Base-by-base conservation (phyloP, 192 early-diverging fungal species). In the Entomortierella lignicola region DNA sequence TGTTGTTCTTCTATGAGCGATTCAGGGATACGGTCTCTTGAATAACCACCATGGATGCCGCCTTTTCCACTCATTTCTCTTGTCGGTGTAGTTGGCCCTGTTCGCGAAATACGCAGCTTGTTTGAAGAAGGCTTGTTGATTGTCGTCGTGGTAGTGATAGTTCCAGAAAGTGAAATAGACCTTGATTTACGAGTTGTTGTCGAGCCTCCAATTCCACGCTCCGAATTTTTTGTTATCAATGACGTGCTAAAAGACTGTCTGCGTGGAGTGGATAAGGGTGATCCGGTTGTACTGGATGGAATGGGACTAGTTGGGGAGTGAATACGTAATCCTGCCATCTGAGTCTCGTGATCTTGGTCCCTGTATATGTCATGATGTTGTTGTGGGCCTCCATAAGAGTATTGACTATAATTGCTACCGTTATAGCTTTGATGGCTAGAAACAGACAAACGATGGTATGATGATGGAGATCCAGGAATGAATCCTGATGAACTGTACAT, bases 271-370 rank as follows among this genome's bases (percentile, higher is more conserved):
- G 30, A 39, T 32, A 30, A 17, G 1, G 66, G 56, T 7, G 62
- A 64, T 21, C 25, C 63, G 8, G 55, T 55, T 27, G 60, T 32
- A 13, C 57, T 59, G 2, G 57, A 72, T 27, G 43, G 72, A 51
- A 52, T 55, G 15, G 69, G 79, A 41, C 74, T 79, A 17, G 52
- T 42, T 23, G 75, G 75, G 41, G 75, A 79, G 32, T 79, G 75
- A 23, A 79, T 79, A 6, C 67, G 75, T 17, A 79, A 41, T 27
- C 67, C 75, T 3, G 75, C 75, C 67, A 79, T 64, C 23, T 69
- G 73, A 5, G 75, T 70, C 42, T 81, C 70, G 23, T 81, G 80
- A 20, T 81, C 71, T 60, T 69, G 71, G 11, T 69, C 71, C n/a
- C 67, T 51, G 26, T 74, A 60, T 51, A 55, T 55, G 41, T 60